A percentile compares a stretch with the other conserved stretches of the same genome.
phyloP scores from a whole-genome alignment of 169 alveolate species.

The Theileria sp. region DNA sequence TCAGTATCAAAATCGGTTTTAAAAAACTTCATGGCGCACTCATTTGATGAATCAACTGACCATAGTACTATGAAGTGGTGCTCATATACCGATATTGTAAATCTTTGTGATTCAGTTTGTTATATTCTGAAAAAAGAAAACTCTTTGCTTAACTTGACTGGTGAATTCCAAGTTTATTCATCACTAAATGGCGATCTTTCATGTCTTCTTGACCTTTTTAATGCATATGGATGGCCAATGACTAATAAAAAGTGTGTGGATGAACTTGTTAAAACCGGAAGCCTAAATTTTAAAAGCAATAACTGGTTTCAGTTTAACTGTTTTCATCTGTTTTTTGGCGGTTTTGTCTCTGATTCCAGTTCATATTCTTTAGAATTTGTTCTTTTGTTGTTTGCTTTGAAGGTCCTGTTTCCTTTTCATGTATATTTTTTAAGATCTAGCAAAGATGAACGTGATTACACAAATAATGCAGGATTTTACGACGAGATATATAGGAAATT shows the following conservation, averaged over 20 bases:
- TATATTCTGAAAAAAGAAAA: constrained; percentile 61
- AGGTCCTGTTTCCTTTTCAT: constrained; percentile 64
- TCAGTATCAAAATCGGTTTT: constrained; percentile 63
- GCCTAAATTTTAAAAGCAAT: constrained; percentile 29
- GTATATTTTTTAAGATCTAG: constrained; percentile 34
- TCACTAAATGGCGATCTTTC: constrained; percentile 65
- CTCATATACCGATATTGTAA: constrained; percentile 66
- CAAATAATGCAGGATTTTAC: constrained; percentile 43
- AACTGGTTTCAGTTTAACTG: constrained; percentile 3
- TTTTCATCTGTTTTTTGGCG: constrained; percentile 38
- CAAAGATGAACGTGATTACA: constrained; percentile 26
- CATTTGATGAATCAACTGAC: constrained; percentile 17
- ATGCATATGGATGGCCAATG: constrained; percentile 74
- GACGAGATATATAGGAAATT: constrained; percentile 43
- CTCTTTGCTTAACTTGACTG: constrained; percentile 43
- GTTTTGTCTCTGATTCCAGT: constrained; percentile 28
- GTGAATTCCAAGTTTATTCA: constrained; percentile 66
- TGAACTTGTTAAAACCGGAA: neutral
- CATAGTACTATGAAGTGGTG: constrained; percentile 52
- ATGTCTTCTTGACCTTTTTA: constrained; percentile 65
- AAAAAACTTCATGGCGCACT: constrained; percentile 43
- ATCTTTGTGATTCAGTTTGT: constrained; percentile 67
- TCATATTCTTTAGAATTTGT: constrained; percentile 44
- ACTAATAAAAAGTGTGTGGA: constrained; percentile 31
- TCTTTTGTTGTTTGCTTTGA: constrained; percentile 44